Evolutionary conservation across 768 basidiomycete species (phyloP).

Genomic region (Rhizopogon rudus): DNA sequence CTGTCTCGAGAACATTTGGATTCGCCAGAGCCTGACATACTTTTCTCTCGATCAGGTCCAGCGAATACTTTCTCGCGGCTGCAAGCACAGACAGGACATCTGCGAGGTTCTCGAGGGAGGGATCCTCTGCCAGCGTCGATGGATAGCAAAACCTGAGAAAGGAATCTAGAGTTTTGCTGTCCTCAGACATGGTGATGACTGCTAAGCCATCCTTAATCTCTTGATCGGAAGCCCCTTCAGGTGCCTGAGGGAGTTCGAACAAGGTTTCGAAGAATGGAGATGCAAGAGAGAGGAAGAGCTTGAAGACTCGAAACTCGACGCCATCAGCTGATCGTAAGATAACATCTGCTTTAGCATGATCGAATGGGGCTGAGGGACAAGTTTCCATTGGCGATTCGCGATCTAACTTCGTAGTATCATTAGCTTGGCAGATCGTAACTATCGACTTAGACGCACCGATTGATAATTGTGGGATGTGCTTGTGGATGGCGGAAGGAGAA

Average conservation of each 20-base stretch:
- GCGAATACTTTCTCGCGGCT: slow-evolving; percentile 13
- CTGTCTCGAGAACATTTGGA: slow-evolving; percentile 11
- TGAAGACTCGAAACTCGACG: slow-evolving; percentile 28
- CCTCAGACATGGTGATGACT: slow-evolving; percentile 17
- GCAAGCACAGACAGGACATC: slow-evolving; percentile 8
- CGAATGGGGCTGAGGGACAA: slow-evolving; percentile 14
- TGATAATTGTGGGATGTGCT: not conserved
- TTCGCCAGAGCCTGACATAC: slow-evolving; percentile 15
- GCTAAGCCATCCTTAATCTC: slow-evolving; percentile 13
- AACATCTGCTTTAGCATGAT: slow-evolving; percentile 17
- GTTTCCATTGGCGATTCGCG: not conserved
- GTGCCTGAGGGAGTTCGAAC: slow-evolving; percentile 23
- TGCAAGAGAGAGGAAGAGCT: slow-evolving; percentile 25
- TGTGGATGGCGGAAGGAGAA: no score
- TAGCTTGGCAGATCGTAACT: not conserved
- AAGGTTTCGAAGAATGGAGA: slow-evolving; percentile 30
- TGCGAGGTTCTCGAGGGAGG: slow-evolving; percentile 8
- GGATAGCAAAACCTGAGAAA: slow-evolving; percentile 25
- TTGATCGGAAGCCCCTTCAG: slow-evolving; percentile 6
- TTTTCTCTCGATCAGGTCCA: slow-evolving; percentile 11
- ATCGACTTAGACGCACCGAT: not conserved
- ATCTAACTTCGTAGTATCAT: not conserved
- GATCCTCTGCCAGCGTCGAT: slow-evolving; percentile 15
- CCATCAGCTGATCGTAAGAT: slow-evolving; percentile 22
- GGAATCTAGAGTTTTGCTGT: slow-evolving; percentile 16